Conservation (phyloP, 352 stramenopile genomes). For the Pythium oligandrum region DNA sequence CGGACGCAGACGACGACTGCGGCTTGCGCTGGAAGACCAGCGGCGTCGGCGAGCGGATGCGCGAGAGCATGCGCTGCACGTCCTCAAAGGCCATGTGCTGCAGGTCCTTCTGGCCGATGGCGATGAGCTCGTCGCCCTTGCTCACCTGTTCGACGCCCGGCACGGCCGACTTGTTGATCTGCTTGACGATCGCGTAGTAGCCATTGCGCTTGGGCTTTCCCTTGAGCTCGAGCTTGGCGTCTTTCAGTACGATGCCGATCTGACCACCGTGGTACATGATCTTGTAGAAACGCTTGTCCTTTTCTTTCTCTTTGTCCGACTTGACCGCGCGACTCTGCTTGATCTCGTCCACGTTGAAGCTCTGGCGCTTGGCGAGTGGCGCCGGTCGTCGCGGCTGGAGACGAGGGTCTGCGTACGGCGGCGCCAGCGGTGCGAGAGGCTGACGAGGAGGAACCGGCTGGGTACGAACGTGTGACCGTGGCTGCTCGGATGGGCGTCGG, state of each 20-base stretch:
- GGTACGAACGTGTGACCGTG: background rate
- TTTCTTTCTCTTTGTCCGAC: conserved; percentile 26
- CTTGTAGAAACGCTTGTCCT: conserved; percentile 55
- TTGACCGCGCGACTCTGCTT: conserved; percentile 13
- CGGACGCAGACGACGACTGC: conserved; percentile 16
- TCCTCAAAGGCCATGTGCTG: conserved; percentile 60
- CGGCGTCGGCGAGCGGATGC: conserved; percentile 38
- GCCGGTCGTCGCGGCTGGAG: conserved; percentile 12
- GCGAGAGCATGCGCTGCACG: conserved; percentile 37
- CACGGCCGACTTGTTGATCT: conserved; percentile 39
- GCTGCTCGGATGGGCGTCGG: background rate
- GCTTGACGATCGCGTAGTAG: conserved; percentile 58
- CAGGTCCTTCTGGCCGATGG: conserved; percentile 57
- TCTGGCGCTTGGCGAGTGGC: conserved; percentile 47
- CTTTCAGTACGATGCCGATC: conserved; percentile 34
- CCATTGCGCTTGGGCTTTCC: conserved; percentile 57
- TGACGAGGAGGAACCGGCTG: background rate
- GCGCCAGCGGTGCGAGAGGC: conserved; percentile 4
- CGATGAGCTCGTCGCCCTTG: conserved; percentile 62
- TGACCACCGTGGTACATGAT: conserved; percentile 47
- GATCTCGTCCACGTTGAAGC: conserved; percentile 44
- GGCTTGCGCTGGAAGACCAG: conserved; percentile 63
- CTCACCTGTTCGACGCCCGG: conserved; percentile 47
- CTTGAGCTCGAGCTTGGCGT: conserved; percentile 42
- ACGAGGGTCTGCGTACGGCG: conserved; percentile 1